Conservation (phyloP, 2,329 filamentous ascomycete species). For the Aspergillus vadensis region DNA sequence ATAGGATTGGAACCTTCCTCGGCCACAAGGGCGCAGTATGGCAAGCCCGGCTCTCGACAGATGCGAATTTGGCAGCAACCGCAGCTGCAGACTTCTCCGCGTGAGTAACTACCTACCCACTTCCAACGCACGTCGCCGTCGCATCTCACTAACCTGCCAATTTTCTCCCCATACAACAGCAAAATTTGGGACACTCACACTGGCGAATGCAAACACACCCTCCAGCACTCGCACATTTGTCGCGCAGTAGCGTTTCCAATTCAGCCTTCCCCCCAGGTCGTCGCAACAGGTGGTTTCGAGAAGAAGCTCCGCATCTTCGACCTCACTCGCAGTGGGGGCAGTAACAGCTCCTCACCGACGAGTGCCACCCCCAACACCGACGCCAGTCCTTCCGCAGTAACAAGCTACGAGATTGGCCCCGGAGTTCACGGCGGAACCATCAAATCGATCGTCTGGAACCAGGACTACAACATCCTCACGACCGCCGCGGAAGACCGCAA, state of each 20-base stretch:
- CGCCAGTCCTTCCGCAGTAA: constrained; percentile 57
- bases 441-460: constrained; percentile 95
- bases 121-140: constrained; percentile 3
- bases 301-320: constrained; percentile 97
- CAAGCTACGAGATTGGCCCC: constrained; percentile 82
- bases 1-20: constrained; percentile 90
- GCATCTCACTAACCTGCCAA: constrained; percentile 31
- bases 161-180: constrained; percentile 48
- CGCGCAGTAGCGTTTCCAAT: constrained; percentile 88
- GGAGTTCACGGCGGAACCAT: constrained; percentile 84
- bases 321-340: constrained; percentile 59
- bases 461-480: constrained; percentile 82
- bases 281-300: constrained; percentile 93
- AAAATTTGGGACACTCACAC: constrained; percentile 98
- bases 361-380: constrained; percentile 36
- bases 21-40: constrained; percentile 98
- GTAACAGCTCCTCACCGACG: constrained; percentile 43
- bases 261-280: constrained; percentile 72
- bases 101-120: constrained; percentile 52
- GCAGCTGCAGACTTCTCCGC: constrained; percentile 95
- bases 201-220: constrained; percentile 81
- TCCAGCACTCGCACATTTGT: constrained; percentile 94
- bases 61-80: constrained; percentile 85
- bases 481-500: constrained; percentile 90
- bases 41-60: constrained; percentile 87